Evolutionary conservation across 805 yeast genomes (phyloP), one percentile per base, ranked within the genome.

Genomic region (Tetrapisispora namnaoensis): DNA sequence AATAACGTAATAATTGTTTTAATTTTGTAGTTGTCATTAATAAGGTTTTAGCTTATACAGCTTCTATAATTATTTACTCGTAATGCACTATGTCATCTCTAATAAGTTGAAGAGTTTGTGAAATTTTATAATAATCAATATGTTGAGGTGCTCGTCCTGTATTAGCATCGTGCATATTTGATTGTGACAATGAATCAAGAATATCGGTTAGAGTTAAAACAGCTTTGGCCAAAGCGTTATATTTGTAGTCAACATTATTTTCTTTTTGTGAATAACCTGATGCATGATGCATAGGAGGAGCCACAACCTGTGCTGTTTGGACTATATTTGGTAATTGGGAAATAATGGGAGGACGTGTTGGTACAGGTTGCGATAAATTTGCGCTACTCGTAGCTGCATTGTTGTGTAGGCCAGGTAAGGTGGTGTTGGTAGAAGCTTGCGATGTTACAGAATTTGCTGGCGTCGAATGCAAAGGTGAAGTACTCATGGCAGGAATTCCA

Each of bases 151-250:
- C 17, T 45, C 44, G 39, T 22, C 44, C 48, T 21, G 46, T 35
- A 44, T n/a, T 27, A 18, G 28, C 27, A 3, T 44, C 40, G 6
- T 44, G 38, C 3, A 44, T 21, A 14, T 34, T 41, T 16, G 48
- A 28, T 27, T 45, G 48, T n/a, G 44, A 21, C n/a, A 45, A 27
- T 11, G 37, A 34, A 13, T 39, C 40, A 3, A 45, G 27, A 4
- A 45, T 32, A 45, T 45, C 48, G 3, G 48, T 45, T 39, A 45
- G 39, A 3, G 48, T 39, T 24, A 45, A 39, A 17, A 45, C 48
- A 22, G 48, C 48, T 39, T 38, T 45, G 16, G 37, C 32, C 8
- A 45, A 34, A n/a, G 42, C 24, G 30, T 45, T 41, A 34, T 34
- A 39, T 17, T 22, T 39, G 18, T 39, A 22, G 9, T 38, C 22